Evolutionary conservation across 345 rosid genomes (phyloP).

Genomic region (Clarkia xantiana): DNA sequence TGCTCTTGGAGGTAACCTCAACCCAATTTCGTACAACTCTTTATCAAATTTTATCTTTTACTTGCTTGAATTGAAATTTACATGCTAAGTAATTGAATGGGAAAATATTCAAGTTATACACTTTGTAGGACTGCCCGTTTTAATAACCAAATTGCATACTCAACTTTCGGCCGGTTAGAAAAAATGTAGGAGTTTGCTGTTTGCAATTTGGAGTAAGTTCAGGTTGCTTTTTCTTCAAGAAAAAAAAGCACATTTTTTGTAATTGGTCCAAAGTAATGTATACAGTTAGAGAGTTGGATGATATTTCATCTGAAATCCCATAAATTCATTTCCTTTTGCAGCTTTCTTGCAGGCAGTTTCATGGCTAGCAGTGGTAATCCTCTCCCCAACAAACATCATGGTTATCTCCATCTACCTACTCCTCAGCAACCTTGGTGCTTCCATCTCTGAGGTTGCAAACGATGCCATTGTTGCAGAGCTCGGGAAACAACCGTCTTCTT

Average conservation of each 20-base stretch:
- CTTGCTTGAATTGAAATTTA: neutral
- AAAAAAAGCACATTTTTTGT: neutral
- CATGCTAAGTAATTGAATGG: no score
- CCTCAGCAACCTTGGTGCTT: constrained; percentile 82
- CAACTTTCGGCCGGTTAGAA: no score
- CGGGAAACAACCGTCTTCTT: constrained; percentile 30
- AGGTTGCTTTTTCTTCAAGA: no score
- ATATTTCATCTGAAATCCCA: neutral
- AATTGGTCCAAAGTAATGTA: neutral
- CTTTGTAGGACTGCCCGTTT: no score
- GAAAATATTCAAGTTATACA: no score
- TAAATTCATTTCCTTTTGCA: constrained; percentile 18
- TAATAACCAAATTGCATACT: no score
- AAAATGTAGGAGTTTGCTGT: no score
- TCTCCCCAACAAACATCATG: constrained; percentile 48
- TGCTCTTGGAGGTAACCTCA: constrained; percentile 63
- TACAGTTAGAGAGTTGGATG: no score
- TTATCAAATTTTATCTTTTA: neutral
- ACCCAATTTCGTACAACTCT: neutral
- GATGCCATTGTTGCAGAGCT: constrained; percentile 89
- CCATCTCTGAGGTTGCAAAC: constrained; percentile 81
- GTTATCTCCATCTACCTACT: constrained; percentile 44
- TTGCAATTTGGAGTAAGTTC: no score
- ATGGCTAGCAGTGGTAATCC: constrained; percentile 56
- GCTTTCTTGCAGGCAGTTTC: constrained; percentile 76